Conservation (phyloP, 1,284 basidiomycete species). For the Athelia sp. region DNA sequence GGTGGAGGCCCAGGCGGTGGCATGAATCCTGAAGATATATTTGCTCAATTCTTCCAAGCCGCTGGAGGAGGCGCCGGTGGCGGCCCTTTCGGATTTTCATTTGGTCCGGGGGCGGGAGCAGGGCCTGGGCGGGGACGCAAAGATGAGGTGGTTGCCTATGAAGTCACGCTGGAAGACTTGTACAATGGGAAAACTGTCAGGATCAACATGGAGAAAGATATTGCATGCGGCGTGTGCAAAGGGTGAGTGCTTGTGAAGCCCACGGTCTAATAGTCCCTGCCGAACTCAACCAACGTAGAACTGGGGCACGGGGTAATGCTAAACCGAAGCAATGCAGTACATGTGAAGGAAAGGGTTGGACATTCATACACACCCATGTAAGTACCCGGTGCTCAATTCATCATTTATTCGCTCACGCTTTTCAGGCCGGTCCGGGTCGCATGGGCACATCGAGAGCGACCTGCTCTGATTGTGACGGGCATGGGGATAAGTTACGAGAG, state of each 20-base stretch:
- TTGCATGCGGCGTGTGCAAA: slow-evolving; percentile 76
- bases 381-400: slow-evolving; percentile 9
- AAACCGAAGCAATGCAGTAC: slow-evolving; percentile 78
- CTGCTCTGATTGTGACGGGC: slow-evolving; percentile 80
- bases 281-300: slow-evolving; percentile 36
- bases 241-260: slow-evolving; percentile 46
- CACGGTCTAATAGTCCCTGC: slow-evolving; percentile 2
- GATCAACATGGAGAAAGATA: slow-evolving; percentile 86
- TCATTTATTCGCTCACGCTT: neutral
- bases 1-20: slow-evolving; percentile 31
- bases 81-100: slow-evolving; percentile 52
- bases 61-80: slow-evolving; percentile 29
- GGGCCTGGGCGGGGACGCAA: slow-evolving; percentile 42
- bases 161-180: slow-evolving; percentile 88
- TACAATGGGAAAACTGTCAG: slow-evolving; percentile 90
- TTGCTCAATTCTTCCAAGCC: slow-evolving; percentile 70
- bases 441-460: slow-evolving; percentile 48
- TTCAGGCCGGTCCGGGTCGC: slow-evolving; percentile 43
- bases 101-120: slow-evolving; percentile 38
- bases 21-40: slow-evolving; percentile 66
- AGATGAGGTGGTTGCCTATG: slow-evolving; percentile 77
- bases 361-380: slow-evolving; percentile 57
- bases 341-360: slow-evolving; percentile 84
- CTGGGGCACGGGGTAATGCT: slow-evolving; percentile 76
- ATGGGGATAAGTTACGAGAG: slow-evolving; percentile 78